phyloP scores from a whole-genome alignment of 169 alveolate species.

The Theileria luwenshuni region DNA sequence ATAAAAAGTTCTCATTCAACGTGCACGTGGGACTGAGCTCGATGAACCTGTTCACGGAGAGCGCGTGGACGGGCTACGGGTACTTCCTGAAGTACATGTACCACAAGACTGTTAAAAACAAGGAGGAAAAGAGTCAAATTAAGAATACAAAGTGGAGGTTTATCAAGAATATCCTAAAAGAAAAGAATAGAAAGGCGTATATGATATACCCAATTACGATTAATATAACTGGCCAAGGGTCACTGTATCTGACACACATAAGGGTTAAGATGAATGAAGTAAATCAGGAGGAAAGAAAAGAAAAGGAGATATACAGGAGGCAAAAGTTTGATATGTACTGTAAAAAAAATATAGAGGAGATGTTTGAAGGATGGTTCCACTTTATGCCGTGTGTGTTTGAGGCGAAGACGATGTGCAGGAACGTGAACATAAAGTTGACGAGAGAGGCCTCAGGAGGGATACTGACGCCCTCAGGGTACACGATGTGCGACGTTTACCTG shows the following conservation, averaged over 20 bases:
- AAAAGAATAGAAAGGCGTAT: slow-evolving; percentile 47
- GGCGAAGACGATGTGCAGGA: slow-evolving; percentile 26
- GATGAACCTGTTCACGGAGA: slow-evolving; percentile 45
- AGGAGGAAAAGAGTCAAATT: neutral
- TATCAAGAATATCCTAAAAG: slow-evolving; percentile 21
- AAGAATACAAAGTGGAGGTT: slow-evolving; percentile 39
- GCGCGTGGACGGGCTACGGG: slow-evolving; percentile 64
- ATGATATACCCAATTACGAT: slow-evolving; percentile 44
- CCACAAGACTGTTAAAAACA: slow-evolving; percentile 8
- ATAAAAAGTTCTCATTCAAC: slow-evolving; percentile 23
- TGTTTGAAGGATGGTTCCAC: slow-evolving; percentile 18
- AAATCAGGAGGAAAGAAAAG: neutral
- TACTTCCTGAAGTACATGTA: slow-evolving; percentile 45
- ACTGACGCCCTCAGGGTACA: slow-evolving; percentile 52
- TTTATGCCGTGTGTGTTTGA: slow-evolving; percentile 40
- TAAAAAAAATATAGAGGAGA: neutral
- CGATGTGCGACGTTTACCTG: slow-evolving; percentile 16
- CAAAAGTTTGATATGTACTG: slow-evolving; percentile 16
- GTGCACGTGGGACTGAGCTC: slow-evolving; percentile 43
- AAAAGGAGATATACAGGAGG: neutral
- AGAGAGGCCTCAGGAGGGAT: slow-evolving; percentile 30
- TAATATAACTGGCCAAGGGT: slow-evolving; percentile 50
- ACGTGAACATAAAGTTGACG: slow-evolving; percentile 29
- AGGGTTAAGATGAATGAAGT: neutral
- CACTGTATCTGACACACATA: slow-evolving; percentile 23